Conservation (phyloP, 2,329 filamentous ascomycete genomes). For the Alternaria consortialis region DNA sequence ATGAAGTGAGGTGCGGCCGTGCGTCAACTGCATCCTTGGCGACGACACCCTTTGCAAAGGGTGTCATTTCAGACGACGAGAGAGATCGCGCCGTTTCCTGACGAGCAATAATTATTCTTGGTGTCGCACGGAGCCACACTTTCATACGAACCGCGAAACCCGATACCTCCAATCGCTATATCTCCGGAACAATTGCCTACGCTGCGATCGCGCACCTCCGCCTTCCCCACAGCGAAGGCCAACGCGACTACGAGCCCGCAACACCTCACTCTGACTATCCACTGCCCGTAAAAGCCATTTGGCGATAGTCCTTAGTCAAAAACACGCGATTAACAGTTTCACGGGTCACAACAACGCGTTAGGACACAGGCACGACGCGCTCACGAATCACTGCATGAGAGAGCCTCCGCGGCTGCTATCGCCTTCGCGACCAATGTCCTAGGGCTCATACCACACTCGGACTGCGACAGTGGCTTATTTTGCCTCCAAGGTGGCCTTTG, state of each 20-base stretch:
- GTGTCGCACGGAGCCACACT: constrained; percentile 46
- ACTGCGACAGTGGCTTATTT: constrained; percentile 49
- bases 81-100: constrained; percentile 34
- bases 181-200: constrained; percentile 36
- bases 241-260: constrained; percentile 35
- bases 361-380: constrained; percentile 39
- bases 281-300: constrained; percentile 1
- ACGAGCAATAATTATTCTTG: constrained; percentile 33
- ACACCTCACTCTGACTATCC: constrained; percentile 23
- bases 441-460: constrained; percentile 20
- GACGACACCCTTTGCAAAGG: constrained; percentile 35
- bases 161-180: constrained; percentile 22
- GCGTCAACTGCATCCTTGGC: constrained; percentile 16
- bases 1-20: constrained; percentile 24
- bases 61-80: constrained; percentile 38
- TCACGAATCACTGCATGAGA: constrained; percentile 36
- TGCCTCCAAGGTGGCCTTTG: constrained; percentile 51
- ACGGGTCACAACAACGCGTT: constrained; percentile 36
- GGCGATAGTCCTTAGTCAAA: constrained; percentile 16
- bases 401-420: constrained; percentile 30
- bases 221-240: constrained; percentile 35
- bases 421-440: constrained; percentile 37
- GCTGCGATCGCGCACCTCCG: constrained; percentile 29
- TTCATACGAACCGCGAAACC: constrained; percentile 47
- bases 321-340: constrained; percentile 12